Base-by-base conservation (phyloP, 1,284 basidiomycete genomes). In the Ganoderma multipileum region DNA sequence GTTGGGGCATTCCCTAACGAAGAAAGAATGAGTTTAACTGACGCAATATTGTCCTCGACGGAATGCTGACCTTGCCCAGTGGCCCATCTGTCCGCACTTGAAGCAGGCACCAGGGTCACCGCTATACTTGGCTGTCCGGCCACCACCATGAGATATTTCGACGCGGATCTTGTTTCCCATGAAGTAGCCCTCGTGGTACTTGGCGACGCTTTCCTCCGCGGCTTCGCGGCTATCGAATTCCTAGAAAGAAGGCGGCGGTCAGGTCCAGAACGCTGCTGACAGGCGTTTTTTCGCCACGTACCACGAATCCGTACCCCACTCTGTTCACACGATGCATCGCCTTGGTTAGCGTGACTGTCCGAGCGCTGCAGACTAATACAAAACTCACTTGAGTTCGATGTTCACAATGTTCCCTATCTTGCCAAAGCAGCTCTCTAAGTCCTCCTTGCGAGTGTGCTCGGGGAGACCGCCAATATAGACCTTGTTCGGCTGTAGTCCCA, bases 141-240 rank as follows among this genome's bases (percentile, higher is more conserved):
- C 91, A 65, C 93, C 93, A 23, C 93, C 92, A 79, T 91, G 91
- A 55, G 94, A 95, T 20, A 91, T 80, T 78, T 95, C 94, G 16
- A 95, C 94, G 20, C 91, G 89, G 68, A 95, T 94, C 82, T 93
- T 93, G 79, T 93, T 94, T 54, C 94, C 93, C 92, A 95, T 93
- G 78, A 95, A 95, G 70, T 85, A 90, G 2, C 93, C 93, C 82
- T 95, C 93, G 74, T 95, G 86, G 75, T 95, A 95, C 76, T 94
- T 94, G 11, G 90, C 86, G 11, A 95, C 92, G 70, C 92, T 93
- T 79, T 93, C 91, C 77, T 94, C 91, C 5, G 94, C 93, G 54
- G 94, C 91, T 75, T 92, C 89, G 57, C 87, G 86, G 55, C 68
- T 90, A 47, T 94, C 92, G 74, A 95, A 95, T 88, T 95, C 93